phyloP scores from a whole-genome alignment of 345 rosid genomes.

The Populus tremula region DNA sequence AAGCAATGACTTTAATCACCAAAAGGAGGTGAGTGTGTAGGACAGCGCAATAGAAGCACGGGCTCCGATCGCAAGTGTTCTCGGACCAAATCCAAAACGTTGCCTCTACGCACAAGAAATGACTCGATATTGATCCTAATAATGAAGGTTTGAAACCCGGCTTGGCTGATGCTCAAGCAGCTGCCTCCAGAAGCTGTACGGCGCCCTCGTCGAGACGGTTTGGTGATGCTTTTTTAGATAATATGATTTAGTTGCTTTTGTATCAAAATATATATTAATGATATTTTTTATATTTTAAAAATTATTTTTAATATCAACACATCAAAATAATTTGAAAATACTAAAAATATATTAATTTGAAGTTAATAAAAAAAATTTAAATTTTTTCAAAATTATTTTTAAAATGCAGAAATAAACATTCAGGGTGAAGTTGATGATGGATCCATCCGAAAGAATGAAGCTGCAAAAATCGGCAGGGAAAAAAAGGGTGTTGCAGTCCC shows the following conservation, averaged over 20 bases:
- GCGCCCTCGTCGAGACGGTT: conserved; percentile 53
- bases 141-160: conserved; percentile 80
- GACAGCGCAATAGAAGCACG: too few relatives aligned
- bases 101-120: conserved; percentile 50
- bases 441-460: conserved; percentile 61
- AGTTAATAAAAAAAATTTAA: too few relatives aligned
- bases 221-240: conserved; percentile 67
- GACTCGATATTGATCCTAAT: conserved; percentile 76
- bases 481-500: conserved; percentile 27
- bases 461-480: conserved; percentile 26
- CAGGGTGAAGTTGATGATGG: conserved; percentile 81
- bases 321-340: too few relatives aligned
- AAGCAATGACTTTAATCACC: too few relatives aligned
- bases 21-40: too few relatives aligned
- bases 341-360: too few relatives aligned
- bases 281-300: too few relatives aligned
- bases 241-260: too few relatives aligned
- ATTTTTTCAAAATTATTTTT: too few relatives aligned
- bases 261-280: too few relatives aligned
- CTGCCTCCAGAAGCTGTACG: conserved; percentile 48
- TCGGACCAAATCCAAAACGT: conserved; percentile 63
- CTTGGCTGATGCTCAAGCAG: conserved; percentile 68
- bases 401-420: too few relatives aligned
- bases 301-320: too few relatives aligned
- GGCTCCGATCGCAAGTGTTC: not conserved